A percentile compares a stretch with the other conserved stretches of the same genome.
Evolutionary conservation across 2,329 filamentous ascomycete genomes (phyloP).

Genomic region (Scleromitrula shiraiana): DNA sequence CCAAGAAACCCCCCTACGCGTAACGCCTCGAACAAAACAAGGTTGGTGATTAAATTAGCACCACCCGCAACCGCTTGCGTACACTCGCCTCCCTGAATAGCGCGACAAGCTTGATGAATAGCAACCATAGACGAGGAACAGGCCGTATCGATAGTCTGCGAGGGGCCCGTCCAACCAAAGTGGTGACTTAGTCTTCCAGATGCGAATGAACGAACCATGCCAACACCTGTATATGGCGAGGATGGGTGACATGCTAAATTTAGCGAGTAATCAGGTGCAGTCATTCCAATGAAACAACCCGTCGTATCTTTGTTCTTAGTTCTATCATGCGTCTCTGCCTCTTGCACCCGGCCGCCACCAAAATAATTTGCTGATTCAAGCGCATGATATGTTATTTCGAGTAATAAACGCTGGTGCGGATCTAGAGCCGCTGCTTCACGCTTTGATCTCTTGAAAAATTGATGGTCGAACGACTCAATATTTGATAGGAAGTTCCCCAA

Average conservation of each 20-base stretch:
- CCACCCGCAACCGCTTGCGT: background rate
- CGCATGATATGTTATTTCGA: conserved; percentile 12
- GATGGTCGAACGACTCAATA: conserved; percentile 11
- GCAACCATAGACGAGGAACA: conserved; percentile 32
- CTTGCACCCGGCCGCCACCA: background rate
- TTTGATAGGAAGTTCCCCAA: conserved; percentile 11
- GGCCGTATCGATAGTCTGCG: conserved; percentile 33
- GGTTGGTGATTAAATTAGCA: background rate
- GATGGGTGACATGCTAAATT: conserved; percentile 6
- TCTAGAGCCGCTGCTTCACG: conserved; percentile 16
- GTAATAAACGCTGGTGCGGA: conserved; percentile 11
- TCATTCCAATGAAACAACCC: conserved; percentile 12
- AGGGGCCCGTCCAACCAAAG: conserved; percentile 33
- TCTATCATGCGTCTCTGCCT: background rate
- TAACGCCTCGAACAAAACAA: background rate
- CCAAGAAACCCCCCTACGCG: background rate
- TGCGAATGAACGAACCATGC: conserved; percentile 27
- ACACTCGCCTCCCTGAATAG: conserved; percentile 11
- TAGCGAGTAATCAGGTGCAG: conserved; percentile 2
- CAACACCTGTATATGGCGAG: conserved; percentile 20
- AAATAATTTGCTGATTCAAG: conserved; percentile 8
- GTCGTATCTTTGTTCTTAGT: background rate
- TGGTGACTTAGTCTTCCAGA: conserved; percentile 35
- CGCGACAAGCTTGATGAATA: conserved; percentile 26
- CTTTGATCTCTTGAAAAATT: conserved; percentile 12